phyloP scores from a whole-genome alignment of 2,329 filamentous ascomycete genomes.

The Rugonectria rugulosa region DNA sequence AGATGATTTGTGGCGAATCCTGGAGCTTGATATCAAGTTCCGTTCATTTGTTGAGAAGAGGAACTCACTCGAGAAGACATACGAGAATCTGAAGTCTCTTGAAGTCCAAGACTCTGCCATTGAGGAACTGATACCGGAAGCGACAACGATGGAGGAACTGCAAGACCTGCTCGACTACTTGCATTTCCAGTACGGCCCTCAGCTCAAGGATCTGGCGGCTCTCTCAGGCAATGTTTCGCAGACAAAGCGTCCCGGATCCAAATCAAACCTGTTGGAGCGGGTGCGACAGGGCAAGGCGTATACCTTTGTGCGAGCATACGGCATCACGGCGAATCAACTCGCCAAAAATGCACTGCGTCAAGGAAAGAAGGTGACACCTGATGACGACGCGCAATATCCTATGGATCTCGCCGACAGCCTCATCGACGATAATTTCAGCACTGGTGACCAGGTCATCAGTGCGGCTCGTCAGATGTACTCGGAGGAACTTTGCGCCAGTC shows the following conservation, averaged over 20 bases:
- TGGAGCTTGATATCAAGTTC: slow-evolving; percentile 95
- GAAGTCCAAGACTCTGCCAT: slow-evolving; percentile 77
- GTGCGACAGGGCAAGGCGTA: slow-evolving; percentile 83
- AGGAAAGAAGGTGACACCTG: slow-evolving; percentile 80
- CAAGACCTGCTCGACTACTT: slow-evolving; percentile 97
- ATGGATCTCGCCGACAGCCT: slow-evolving; percentile 87
- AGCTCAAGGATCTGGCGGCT: slow-evolving; percentile 81
- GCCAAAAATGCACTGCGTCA: slow-evolving; percentile 85
- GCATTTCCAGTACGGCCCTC: slow-evolving; percentile 88
- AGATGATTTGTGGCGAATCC: slow-evolving; percentile 92
- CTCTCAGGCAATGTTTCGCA: slow-evolving; percentile 70
- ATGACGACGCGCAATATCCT: slow-evolving; percentile 81
- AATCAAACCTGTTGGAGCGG: slow-evolving; percentile 82
- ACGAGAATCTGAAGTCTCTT: slow-evolving; percentile 72
- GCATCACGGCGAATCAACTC: slow-evolving; percentile 87
- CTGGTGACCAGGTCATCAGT: slow-evolving; percentile 76
- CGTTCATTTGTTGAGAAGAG: slow-evolving; percentile 92
- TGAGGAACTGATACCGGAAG: slow-evolving; percentile 80
- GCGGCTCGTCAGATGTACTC: slow-evolving; percentile 88
- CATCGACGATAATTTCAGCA: slow-evolving; percentile 75
- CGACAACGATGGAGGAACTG: slow-evolving; percentile 90
- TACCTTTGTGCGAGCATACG: slow-evolving; percentile 85
- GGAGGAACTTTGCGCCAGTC: slow-evolving; percentile 88
- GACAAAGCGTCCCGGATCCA: slow-evolving; percentile 82
- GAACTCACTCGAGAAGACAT: slow-evolving; percentile 81